phyloP scores from a whole-genome alignment of 2,329 filamentous ascomycete species.

The Rugonectria rugulosa region DNA sequence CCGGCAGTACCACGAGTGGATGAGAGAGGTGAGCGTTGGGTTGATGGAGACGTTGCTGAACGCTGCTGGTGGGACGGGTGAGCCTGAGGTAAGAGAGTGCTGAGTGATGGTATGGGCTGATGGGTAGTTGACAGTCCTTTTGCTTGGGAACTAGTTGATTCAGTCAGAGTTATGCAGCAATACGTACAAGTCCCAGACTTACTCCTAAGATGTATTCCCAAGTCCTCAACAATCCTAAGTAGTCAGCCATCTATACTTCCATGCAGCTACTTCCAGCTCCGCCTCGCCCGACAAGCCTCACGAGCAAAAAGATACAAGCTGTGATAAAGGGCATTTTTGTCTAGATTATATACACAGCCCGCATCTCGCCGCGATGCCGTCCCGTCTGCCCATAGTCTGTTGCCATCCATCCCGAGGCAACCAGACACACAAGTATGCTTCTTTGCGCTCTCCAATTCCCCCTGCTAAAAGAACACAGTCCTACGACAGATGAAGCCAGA shows the following conservation, averaged over 20 bases:
- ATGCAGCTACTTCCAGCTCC: not conserved
- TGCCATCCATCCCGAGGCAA: constrained; percentile 5
- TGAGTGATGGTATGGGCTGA: not conserved
- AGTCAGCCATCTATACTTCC: not conserved
- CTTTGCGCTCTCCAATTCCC: constrained; percentile 4
- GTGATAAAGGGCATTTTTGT: constrained; percentile 39
- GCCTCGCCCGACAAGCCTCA: constrained; percentile 6
- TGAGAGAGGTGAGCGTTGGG: constrained; percentile 54
- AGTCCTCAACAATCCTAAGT: too few species aligned
- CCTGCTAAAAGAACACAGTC: constrained; percentile 9
- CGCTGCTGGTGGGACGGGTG: constrained; percentile 31
- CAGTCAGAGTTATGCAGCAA: too few species aligned
- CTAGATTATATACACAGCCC: constrained; percentile 41
- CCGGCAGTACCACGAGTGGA: constrained; percentile 51
- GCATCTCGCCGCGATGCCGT: constrained; percentile 25
- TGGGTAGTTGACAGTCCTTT: too few species aligned
- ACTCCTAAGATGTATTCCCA: too few species aligned
- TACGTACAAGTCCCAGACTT: too few species aligned
- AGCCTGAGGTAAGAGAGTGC: constrained; percentile 28
- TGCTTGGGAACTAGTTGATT: not conserved
- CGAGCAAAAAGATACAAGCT: constrained; percentile 10
- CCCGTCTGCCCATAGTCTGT: not conserved
- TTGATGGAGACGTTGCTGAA: constrained; percentile 56
- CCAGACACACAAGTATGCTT: constrained; percentile 10
- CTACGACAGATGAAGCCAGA: constrained; percentile 17